Evolutionary conservation across 2,329 filamentous ascomycete genomes (phyloP).

Genomic region (Ophiocordyceps camponoti-floridani): DNA sequence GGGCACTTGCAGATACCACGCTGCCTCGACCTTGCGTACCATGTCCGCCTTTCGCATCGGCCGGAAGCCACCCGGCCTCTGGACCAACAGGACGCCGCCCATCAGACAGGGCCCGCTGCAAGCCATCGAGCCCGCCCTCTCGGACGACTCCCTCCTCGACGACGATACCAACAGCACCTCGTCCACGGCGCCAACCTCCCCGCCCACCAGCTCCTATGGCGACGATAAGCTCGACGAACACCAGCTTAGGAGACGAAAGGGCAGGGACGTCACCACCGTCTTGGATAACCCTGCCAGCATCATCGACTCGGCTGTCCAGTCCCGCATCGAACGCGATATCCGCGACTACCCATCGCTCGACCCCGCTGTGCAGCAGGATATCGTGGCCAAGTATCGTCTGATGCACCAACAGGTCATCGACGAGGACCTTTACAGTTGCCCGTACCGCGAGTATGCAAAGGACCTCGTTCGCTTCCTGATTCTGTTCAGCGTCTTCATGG

Average conservation of each 20-base stretch:
- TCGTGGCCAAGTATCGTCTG: constrained; percentile 66
- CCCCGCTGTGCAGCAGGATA: constrained; percentile 49
- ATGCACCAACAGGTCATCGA: constrained; percentile 54
- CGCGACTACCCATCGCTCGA: constrained; percentile 61
- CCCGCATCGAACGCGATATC: constrained; percentile 52
- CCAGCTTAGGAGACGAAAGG: too few species aligned
- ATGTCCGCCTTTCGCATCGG: constrained; percentile 51
- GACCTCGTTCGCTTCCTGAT: constrained; percentile 54
- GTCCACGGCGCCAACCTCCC: too few species aligned
- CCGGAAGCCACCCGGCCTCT: constrained; percentile 55
- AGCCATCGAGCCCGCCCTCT: constrained; percentile 8
- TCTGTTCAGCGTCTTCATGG: constrained; percentile 44
- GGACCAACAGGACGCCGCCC: constrained; percentile 77
- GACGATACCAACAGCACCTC: too few species aligned
- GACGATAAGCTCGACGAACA: too few species aligned
- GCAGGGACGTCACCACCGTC: too few species aligned
- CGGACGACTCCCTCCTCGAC: too few species aligned
- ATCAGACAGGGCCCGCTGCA: constrained; percentile 77
- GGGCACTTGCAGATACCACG: not conserved
- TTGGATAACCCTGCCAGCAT: too few species aligned
- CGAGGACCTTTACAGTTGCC: constrained; percentile 68
- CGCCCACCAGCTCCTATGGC: too few species aligned
- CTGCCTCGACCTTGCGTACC: not conserved
- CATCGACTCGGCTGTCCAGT: constrained; percentile 39
- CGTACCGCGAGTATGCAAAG: constrained; percentile 60